Evolutionary conservation across 2,329 filamentous ascomycete genomes (phyloP), one percentile per base, ranked within the genome.

Genomic region (Talaromyces rugulosus): DNA sequence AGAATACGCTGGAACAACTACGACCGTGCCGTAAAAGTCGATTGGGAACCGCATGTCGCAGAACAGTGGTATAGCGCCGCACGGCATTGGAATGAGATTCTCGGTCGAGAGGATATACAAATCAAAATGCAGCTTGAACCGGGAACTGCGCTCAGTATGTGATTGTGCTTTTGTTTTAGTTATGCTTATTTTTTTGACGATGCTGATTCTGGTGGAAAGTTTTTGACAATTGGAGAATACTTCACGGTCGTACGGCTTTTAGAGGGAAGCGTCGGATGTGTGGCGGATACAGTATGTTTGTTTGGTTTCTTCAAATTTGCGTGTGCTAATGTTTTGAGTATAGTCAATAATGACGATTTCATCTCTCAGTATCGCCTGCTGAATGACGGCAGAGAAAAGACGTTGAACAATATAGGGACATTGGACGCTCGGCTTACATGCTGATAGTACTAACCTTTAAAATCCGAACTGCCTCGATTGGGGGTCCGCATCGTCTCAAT

Each of bases 211-310:
- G 2, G 5, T 54, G 50, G 55, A 11, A 68, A 90, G 90, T 98
- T 54, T 97, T 99, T 74, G 91, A 99, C 73, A 98, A 99, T 71
- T 97, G 94, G 92, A 85, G 95, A 63, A 89, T 97, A 36, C 78
- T 98, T 68, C 95, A 99, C 75, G 95, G 94, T 1, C 83, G 95
- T 68, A 87, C 87, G 58, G 85, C 85, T 0, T 99, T 98, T 71
- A 89, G 87, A 5, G 95, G 95, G 1, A 87, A 89, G 71, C 83
- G 95, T 67, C 87, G 93, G 67, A 90, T 99, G 71, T 97, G 93
- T 74, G 95, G 95, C 63, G 94, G 86, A 9, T 98, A 98, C 70
- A 89, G 91, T 92, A 79, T 82, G 89, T 27, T 52, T 30, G 8
- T 31, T 18, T 33, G 9, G 12, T 1, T 33, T 28, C 18, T 36